phyloP scores from a whole-genome alignment of 2,329 filamentous ascomycete species.

The Fusarium armeniacum region DNA sequence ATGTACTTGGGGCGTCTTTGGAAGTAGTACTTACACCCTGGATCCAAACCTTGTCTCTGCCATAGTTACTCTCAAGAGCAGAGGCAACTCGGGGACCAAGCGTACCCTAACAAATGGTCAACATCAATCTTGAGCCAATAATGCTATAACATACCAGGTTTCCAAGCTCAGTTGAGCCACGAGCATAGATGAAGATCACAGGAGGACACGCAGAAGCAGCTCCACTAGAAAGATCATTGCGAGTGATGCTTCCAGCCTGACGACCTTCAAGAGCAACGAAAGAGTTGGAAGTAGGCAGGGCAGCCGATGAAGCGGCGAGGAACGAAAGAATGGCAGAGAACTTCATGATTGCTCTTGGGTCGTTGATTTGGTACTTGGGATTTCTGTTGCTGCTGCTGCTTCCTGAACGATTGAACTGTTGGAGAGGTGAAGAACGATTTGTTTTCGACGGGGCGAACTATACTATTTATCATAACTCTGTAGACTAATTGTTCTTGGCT shows the following conservation, averaged over 20 bases:
- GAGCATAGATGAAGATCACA: slow-evolving; percentile 58
- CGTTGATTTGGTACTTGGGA: background rate
- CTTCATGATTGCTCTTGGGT: slow-evolving; percentile 31
- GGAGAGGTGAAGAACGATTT: background rate
- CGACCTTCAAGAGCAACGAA: slow-evolving; percentile 28
- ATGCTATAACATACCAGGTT: slow-evolving; percentile 52
- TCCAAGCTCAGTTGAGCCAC: slow-evolving; percentile 56
- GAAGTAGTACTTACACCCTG: slow-evolving; percentile 56
- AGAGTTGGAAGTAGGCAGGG: slow-evolving; percentile 15
- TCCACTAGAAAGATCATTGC: slow-evolving; percentile 51
- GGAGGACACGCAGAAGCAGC: slow-evolving; percentile 51
- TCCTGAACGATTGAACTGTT: slow-evolving; percentile 5
- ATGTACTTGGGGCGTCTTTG: rapidly evolving
- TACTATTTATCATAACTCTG: slow-evolving; percentile 15
- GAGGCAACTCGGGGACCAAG: slow-evolving; percentile 51
- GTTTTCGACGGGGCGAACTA: background rate
- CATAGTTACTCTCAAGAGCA: slow-evolving; percentile 49
- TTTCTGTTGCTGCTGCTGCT: background rate
- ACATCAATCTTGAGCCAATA: rapidly evolving
- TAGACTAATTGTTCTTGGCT: background rate
- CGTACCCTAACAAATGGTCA: slow-evolving; percentile 40
- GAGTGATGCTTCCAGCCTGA: slow-evolving; percentile 34
- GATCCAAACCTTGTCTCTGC: slow-evolving; percentile 54
- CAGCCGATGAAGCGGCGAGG: slow-evolving; percentile 22
- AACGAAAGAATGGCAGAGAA: slow-evolving; percentile 27